phyloP scores from a whole-genome alignment of 2,329 filamentous ascomycete species.

The Claviceps sp. region DNA sequence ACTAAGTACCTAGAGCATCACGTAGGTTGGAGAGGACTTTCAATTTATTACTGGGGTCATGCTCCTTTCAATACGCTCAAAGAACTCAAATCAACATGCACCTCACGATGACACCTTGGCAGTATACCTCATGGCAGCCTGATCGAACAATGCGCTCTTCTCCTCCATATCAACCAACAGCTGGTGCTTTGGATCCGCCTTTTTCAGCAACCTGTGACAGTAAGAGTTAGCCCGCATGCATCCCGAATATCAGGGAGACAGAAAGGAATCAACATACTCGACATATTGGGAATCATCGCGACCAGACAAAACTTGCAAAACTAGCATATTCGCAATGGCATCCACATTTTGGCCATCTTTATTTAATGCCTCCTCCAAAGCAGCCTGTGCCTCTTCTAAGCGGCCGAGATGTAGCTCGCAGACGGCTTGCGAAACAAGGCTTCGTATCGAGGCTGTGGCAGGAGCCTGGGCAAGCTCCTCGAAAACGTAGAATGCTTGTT shows the following conservation, averaged over 20 bases:
- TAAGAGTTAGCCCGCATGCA: constrained; percentile 11
- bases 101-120: constrained; percentile 55
- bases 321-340: constrained; percentile 70
- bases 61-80: constrained; percentile 19
- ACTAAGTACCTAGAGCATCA: background rate
- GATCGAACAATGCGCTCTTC: constrained; percentile 80
- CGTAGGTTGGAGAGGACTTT: too few species aligned
- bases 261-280: constrained; percentile 34
- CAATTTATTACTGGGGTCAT: constrained; percentile 7
- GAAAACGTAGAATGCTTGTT: constrained; percentile 93
- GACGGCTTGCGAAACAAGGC: constrained; percentile 76
- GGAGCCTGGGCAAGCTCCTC: constrained; percentile 88
- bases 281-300: constrained; percentile 52
- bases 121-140: constrained; percentile 73
- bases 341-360: constrained; percentile 59
- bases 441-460: constrained; percentile 61
- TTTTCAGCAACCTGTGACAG: constrained; percentile 37
- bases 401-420: constrained; percentile 84
- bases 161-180: constrained; percentile 63
- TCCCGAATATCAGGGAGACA: too few species aligned
- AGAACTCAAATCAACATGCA: constrained; percentile 6
- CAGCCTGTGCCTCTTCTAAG: constrained; percentile 76
- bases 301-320: constrained; percentile 64
- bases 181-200: constrained; percentile 51
- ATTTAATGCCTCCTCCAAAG: constrained; percentile 65